Base-by-base conservation (phyloP, 768 basidiomycete genomes). In the Lactarius trivialis region DNA sequence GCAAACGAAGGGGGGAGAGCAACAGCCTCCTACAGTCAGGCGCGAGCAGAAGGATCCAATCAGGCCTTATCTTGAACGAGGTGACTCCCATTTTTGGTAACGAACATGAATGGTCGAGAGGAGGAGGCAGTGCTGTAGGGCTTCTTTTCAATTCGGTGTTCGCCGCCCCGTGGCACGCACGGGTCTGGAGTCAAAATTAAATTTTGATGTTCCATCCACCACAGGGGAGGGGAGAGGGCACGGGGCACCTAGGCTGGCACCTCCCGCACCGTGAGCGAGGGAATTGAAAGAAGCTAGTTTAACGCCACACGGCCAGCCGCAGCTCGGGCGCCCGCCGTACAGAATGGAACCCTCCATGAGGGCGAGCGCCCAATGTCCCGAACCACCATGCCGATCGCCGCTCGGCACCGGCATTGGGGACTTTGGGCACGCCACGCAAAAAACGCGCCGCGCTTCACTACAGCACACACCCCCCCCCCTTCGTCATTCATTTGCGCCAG, bases 21-120 rank as follows among this genome's bases (percentile, higher is more conserved):
- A 28, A 63, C 53, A 55, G 62, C 62, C 62, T 55, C 57, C 4
- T 63, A 63, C 53, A 60, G 53, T 59, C 45, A 30, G 26, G 55
- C 48, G 17, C 7, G 7, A 11, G 24, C 19, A n/a, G 53, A 33
- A 34, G n/a, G n/a, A n/a, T n/a, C 53, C 59, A 63, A 64, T 49
- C 32, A 61, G 34, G 45, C 45, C 45, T 48, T 48, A 48, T 48
- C 45, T 48, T 48, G 45, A 24, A 48, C 45, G 45, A 48, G 17
- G 39, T 19, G 19, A 17, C 7, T 39, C 7, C n/a, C 39, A 3
- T 39, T 48, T 48, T 24, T 24, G 45, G 45, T 12, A 32, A 61
- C 8, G 15, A 26, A 43, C 39, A 36, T n/a, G 17, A 36, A 5
- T 54, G 11, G 43, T 19, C 24, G 26, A 56, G 3, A n/a, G 24